A percentile compares a stretch with the other conserved stretches of the same genome.
These are phyloP conservation scores for Pseudozyma pruni DNA, from an alignment of 1,284 basidiomycete species.

Conservation along the genomic window DNA sequence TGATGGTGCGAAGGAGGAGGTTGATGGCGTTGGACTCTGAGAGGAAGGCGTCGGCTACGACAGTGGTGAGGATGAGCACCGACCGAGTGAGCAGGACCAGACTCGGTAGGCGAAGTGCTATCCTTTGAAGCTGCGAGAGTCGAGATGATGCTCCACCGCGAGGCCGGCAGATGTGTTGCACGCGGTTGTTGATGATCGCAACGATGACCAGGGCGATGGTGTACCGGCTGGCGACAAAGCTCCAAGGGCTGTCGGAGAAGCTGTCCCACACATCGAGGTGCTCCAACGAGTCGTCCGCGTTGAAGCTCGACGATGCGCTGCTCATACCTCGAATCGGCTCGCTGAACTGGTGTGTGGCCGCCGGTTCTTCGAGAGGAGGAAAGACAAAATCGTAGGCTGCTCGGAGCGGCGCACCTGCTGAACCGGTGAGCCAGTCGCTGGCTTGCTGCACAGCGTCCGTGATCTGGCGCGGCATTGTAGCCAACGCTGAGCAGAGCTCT, in stretches of 20 bases:
- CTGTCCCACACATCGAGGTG: slow-evolving; percentile 34
- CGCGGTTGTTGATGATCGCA: slow-evolving; percentile 58
- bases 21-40: slow-evolving; percentile 25
- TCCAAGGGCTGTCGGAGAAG: slow-evolving; percentile 52
- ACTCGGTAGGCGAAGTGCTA: slow-evolving; percentile 54
- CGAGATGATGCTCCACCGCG: slow-evolving; percentile 38
- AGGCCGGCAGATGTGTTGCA: slow-evolving; percentile 64
- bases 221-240: slow-evolving; percentile 60
- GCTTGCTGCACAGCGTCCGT: slow-evolving; percentile 16
- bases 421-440: slow-evolving; percentile 23
- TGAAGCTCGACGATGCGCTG: slow-evolving; percentile 2
- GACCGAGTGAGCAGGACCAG: slow-evolving; percentile 46
- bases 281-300: slow-evolving; percentile 10
- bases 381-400: slow-evolving; percentile 41
- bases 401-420: slow-evolving; percentile 24
- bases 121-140: slow-evolving; percentile 33
- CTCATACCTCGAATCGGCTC: too few relatives aligned
- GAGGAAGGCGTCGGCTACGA: slow-evolving; percentile 38
- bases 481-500: not conserved
- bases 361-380: slow-evolving; percentile 30
- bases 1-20: not conserved
- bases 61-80: slow-evolving; percentile 38
- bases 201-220: slow-evolving; percentile 50
- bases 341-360: not conserved
- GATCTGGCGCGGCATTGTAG: slow-evolving; percentile 25